Percentiles rank a stretch among this genome's conserved stretches.
Conservation (phyloP, 106 monocot species). For the Hemerocallis citrina region DNA sequence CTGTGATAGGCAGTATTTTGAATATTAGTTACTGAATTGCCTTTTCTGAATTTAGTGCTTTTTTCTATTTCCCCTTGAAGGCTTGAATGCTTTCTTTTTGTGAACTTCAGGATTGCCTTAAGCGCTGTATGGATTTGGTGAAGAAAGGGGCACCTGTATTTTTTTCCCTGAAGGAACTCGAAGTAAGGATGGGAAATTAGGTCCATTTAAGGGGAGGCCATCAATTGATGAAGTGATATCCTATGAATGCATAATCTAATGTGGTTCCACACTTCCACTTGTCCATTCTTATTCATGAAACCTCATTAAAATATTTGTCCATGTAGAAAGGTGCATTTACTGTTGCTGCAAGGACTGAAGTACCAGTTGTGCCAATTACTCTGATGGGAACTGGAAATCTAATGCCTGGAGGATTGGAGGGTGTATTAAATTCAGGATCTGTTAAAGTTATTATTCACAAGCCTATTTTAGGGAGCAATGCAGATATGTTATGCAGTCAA, state of each 20-base stretch:
- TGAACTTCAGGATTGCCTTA: slow-evolving; percentile 74
- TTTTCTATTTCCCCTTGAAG: not conserved
- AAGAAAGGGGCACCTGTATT: slow-evolving; percentile 86
- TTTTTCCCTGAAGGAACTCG: slow-evolving; percentile 98
- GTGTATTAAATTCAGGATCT: slow-evolving; percentile 48
- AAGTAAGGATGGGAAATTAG: slow-evolving; percentile 84
- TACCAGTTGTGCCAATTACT: slow-evolving; percentile 82
- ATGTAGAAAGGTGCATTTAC: slow-evolving; percentile 92
- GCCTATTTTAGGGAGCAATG: slow-evolving; percentile 61
- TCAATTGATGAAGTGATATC: no score
- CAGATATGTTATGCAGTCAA: slow-evolving; percentile 48
- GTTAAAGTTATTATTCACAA: slow-evolving; percentile 91
- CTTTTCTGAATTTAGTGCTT: not conserved
- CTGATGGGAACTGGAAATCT: slow-evolving; percentile 75
- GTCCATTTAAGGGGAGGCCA: slow-evolving; percentile 73
- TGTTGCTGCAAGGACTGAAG: slow-evolving; percentile 78
- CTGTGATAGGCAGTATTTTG: not conserved
- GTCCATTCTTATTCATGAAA: not conserved
- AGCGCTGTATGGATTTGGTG: slow-evolving; percentile 73
- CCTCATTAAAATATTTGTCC: not conserved
- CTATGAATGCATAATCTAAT: not conserved
- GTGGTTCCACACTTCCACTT: not conserved
- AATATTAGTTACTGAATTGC: not conserved
- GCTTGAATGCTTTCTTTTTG: not conserved
- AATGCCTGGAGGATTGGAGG: slow-evolving; percentile 88